A percentile compares a stretch with the other conserved stretches of the same genome.
phyloP scores from a whole-genome alignment of 371 early-diverging fungal species.

The Synchytrium microbalum region DNA sequence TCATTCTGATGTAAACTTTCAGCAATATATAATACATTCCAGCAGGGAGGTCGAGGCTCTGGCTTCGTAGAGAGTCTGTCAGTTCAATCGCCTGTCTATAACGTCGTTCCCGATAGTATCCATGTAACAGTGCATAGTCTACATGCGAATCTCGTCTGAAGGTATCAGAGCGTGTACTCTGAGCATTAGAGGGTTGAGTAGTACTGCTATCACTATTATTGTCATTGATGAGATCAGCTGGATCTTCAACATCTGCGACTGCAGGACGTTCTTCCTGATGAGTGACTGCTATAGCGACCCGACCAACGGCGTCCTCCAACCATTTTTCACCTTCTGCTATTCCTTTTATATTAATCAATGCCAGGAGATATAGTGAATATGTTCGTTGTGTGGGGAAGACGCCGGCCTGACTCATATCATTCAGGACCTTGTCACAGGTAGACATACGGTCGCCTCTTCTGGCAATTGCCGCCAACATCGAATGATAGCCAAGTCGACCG shows the following conservation, averaged over 20 bases:
- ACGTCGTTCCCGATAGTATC: neutral
- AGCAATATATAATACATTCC: neutral
- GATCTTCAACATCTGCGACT: neutral
- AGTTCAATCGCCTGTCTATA: neutral
- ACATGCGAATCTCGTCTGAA: neutral
- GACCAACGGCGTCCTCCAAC: neutral
- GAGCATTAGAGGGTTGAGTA: neutral
- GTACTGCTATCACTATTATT: neutral
- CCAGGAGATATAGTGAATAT: neutral
- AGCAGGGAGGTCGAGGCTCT: neutral
- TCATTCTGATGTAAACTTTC: neutral
- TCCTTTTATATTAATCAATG: neutral
- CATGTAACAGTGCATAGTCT: neutral
- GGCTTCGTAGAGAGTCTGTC: neutral
- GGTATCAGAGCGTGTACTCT: no score
- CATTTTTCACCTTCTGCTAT: neutral
- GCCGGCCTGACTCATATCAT: neutral
- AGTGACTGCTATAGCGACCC: neutral
- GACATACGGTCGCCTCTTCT: neutral
- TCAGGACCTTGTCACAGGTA: neutral
- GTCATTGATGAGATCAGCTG: neutral
- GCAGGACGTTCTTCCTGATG: neutral
- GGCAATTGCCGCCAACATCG: neutral
- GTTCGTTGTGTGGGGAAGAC: neutral
- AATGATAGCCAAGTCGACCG: neutral